Evolutionary conservation across 331 rosid species (phyloP).

Genomic region (Malus hybrid): DNA sequence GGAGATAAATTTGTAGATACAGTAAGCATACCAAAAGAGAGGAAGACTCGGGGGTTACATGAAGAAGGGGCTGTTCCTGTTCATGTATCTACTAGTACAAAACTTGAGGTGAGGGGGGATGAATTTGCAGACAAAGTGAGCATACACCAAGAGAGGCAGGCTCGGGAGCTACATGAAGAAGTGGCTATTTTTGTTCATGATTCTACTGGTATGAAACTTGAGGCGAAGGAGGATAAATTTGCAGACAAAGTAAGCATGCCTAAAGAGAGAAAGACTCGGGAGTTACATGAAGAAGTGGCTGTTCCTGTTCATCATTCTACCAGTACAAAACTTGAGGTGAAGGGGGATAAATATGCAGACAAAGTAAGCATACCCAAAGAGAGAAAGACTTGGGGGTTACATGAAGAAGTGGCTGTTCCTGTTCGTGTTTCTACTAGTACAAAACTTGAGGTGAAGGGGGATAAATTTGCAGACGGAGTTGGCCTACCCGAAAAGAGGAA

Average conservation of each 20-base stretch:
- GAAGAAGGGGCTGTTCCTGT: constrained; percentile 17
- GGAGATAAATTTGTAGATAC: constrained; percentile 17
- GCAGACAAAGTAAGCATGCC: constrained; percentile 19
- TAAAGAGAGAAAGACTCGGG: constrained; percentile 30
- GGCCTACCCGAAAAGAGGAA: constrained; percentile 32
- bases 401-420: constrained; percentile 20
- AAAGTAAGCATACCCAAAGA: constrained; percentile 21
- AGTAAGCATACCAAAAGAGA: constrained; percentile 31
- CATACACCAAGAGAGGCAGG: constrained; percentile 31
- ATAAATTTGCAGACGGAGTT: not conserved
- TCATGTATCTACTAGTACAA: too few species aligned
- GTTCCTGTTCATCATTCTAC: not conserved
- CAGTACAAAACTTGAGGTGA: too few species aligned
- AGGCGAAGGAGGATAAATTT: not conserved
- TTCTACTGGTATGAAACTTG: too few species aligned
- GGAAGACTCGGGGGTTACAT: constrained; percentile 22
- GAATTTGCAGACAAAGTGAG: not conserved
- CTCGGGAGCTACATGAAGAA: constrained; percentile 28
- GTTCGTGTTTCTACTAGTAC: not conserved
- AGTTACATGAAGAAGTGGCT: constrained; percentile 25
- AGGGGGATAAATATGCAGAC: not conserved
- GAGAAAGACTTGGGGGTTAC: constrained; percentile 26
- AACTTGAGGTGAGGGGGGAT: too few species aligned
- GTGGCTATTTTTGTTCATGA: constrained; percentile 19
- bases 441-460: not conserved